These are phyloP conservation scores for Symbiodinium natans DNA, from an alignment of 73 alveolate genomes.

Conservation along the genomic window DNA sequence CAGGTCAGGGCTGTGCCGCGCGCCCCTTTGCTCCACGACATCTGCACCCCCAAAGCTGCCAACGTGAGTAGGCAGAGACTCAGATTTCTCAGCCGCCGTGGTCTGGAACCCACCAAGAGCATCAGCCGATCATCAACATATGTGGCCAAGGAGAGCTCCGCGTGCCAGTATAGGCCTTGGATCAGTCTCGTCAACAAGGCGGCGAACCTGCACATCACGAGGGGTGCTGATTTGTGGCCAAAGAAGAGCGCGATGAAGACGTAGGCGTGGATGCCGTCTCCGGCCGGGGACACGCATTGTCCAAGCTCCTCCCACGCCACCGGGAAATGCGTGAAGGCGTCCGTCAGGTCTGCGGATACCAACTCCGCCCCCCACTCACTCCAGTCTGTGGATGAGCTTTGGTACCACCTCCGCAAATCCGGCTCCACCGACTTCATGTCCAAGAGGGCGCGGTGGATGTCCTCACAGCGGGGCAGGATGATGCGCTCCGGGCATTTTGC, in stretches of 20 bases:
- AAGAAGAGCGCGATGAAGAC: conserved; percentile 2
- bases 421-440: background rate
- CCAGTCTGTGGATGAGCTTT: no score
- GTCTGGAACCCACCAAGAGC: background rate
- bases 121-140: conserved; percentile 20
- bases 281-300: background rate
- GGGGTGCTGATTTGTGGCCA: background rate
- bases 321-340: conserved; percentile 33
- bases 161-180: background rate
- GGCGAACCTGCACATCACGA: background rate
- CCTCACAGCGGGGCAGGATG: conserved; percentile 5
- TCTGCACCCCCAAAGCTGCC: background rate
- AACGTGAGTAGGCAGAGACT: background rate
- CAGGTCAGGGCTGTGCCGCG: background rate
- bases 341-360: background rate
- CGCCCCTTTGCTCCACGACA: background rate
- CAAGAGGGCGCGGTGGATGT: background rate
- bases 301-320: background rate
- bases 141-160: background rate
- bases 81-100: background rate
- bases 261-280: background rate
- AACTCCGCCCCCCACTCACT: background rate
- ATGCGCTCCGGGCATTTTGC: background rate
- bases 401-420: background rate
- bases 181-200: background rate